These are phyloP conservation scores for Ogataea paradorogensis DNA, from an alignment of 805 yeast genomes.

Conservation along the genomic window DNA sequence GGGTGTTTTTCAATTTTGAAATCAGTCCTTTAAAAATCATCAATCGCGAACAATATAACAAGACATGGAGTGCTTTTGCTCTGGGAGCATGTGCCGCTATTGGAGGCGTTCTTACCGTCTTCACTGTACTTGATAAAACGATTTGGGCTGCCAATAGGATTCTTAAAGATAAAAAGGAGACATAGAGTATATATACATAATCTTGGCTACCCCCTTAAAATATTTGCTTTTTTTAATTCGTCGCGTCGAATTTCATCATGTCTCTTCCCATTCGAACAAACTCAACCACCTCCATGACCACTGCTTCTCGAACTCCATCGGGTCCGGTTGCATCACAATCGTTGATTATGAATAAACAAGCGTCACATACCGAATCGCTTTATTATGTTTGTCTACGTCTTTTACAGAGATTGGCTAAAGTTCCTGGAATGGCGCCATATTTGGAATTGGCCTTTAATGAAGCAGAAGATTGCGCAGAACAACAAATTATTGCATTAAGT, in stretches of 20 bases:
- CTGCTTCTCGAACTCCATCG: conserved; percentile 34
- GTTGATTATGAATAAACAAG: conserved; percentile 60
- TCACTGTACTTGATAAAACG: conserved; percentile 81
- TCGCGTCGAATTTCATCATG: conserved; percentile 7
- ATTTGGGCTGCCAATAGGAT: conserved; percentile 87
- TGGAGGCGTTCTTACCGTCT: conserved; percentile 93
- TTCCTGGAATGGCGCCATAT: conserved; percentile 69
- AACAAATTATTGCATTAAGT: conserved; percentile 51
- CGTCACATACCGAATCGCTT: conserved; percentile 62
- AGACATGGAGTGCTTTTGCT: conserved; percentile 79
- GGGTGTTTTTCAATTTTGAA: conserved; percentile 82
- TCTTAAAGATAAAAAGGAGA: conserved; percentile 62
- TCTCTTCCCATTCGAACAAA: conserved; percentile 21
- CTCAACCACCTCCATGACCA: conserved; percentile 22
- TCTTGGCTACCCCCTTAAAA: too few species aligned
- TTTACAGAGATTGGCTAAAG: conserved; percentile 50
- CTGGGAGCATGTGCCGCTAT: conserved; percentile 82
- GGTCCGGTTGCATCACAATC: conserved; percentile 45
- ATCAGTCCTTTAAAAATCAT: conserved; percentile 91
- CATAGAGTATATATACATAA: conserved; percentile 10
- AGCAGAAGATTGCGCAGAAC: conserved; percentile 69
- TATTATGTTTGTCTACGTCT: conserved; percentile 63
- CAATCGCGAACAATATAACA: conserved; percentile 69
- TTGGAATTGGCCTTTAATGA: conserved; percentile 59
- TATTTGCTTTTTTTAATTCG: conserved; percentile 1